Percentiles rank a stretch among this genome's conserved stretches.
phyloP scores from a whole-genome alignment of 2,329 filamentous ascomycete species.

The Diaporthe batatas region DNA sequence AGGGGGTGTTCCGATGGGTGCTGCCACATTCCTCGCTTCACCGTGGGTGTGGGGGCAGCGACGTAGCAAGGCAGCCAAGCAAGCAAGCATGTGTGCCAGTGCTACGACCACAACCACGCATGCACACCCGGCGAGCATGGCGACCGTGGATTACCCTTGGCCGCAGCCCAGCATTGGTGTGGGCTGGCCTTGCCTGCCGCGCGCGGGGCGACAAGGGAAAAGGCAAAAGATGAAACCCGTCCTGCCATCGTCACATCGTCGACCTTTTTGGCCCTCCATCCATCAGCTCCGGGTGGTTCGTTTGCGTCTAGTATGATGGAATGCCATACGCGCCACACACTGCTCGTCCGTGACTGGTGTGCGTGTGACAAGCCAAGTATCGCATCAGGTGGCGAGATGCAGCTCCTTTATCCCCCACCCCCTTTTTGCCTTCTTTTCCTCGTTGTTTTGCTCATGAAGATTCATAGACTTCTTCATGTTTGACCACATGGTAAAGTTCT shows the following conservation, averaged over 20 bases:
- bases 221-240: conserved; percentile 32
- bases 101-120: neutral
- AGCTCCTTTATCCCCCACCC: neutral
- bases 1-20: conserved; percentile 27
- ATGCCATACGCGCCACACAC: neutral
- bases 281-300: conserved; percentile 22
- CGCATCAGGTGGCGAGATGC: conserved; percentile 5
- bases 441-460: conserved; percentile 18
- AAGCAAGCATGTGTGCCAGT: neutral
- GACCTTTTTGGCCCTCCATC: conserved; percentile 11
- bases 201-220: conserved; percentile 28
- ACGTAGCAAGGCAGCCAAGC: conserved; percentile 4
- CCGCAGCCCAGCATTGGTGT: conserved; percentile 7
- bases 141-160: conserved; percentile 29
- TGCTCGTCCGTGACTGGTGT: neutral
- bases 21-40: conserved; percentile 31
- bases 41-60: conserved; percentile 16
- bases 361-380: conserved; percentile 14
- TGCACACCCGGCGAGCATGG: conserved; percentile 13
- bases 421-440: no score
- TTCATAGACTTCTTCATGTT: conserved; percentile 5
- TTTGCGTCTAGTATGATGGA: conserved; percentile 12
- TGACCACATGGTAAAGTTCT: conserved; percentile 22
- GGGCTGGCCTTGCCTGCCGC: conserved; percentile 32
- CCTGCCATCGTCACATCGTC: conserved; percentile 23